Conservation (phyloP, 2,329 filamentous ascomycete species). For the Aaosphaeria arxii region DNA sequence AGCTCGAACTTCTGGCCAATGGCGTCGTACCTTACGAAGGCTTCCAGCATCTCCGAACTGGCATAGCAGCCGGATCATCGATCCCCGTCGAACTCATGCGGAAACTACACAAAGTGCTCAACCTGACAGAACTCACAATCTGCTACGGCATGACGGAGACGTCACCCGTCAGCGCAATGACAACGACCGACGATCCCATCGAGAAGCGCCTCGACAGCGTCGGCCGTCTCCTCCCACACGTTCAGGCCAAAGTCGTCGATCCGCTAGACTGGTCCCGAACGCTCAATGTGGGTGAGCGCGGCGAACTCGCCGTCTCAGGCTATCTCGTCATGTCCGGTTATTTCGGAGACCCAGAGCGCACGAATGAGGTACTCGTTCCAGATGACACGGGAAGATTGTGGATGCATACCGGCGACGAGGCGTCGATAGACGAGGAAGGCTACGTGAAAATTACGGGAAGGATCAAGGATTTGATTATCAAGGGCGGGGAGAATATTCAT, state of each 20-base stretch:
- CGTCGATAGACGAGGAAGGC: slow-evolving; percentile 75
- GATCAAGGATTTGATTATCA: slow-evolving; percentile 94
- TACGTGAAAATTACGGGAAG: slow-evolving; percentile 86
- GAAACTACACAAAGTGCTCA: slow-evolving; percentile 68
- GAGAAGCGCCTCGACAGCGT: slow-evolving; percentile 72
- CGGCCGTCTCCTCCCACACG: slow-evolving; percentile 80
- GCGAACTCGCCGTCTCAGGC: slow-evolving; percentile 79
- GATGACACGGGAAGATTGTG: slow-evolving; percentile 62
- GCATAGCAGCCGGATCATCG: slow-evolving; percentile 84
- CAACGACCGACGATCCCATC: slow-evolving; percentile 70
- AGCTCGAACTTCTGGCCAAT: slow-evolving; percentile 71
- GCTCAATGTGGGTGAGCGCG: slow-evolving; percentile 63
- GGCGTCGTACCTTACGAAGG: slow-evolving; percentile 44
- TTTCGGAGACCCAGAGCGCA: slow-evolving; percentile 70
- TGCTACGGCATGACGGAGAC: slow-evolving; percentile 98
- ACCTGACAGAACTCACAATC: slow-evolving; percentile 79
- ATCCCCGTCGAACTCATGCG: slow-evolving; percentile 81
- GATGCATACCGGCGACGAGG: slow-evolving; percentile 94
- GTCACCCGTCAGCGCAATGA: slow-evolving; percentile 73
- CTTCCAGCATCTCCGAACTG: slow-evolving; percentile 72
- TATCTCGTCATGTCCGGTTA: slow-evolving; percentile 93
- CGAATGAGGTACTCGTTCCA: slow-evolving; percentile 63
- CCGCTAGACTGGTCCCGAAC: slow-evolving; percentile 58
- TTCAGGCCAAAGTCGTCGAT: slow-evolving; percentile 73
- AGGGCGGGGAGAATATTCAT: slow-evolving; percentile 93